These are phyloP conservation scores for Tylopilus subfusipes DNA, from an alignment of 768 basidiomycete genomes.

Conservation along the genomic window DNA sequence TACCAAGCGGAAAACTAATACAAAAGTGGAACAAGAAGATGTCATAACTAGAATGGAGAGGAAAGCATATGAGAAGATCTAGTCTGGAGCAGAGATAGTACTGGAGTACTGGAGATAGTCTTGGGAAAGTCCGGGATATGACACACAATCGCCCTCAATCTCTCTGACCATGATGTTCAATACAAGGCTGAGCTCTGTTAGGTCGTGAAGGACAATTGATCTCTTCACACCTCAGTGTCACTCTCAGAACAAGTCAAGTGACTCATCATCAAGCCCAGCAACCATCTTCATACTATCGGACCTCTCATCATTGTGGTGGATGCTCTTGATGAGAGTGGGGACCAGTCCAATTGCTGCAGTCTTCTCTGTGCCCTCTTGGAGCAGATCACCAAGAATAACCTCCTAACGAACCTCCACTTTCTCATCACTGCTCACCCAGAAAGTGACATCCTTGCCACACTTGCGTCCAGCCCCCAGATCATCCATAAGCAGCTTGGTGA, in stretches of 20 bases:
- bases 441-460: slow-evolving; percentile 14
- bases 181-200: slow-evolving; percentile 17
- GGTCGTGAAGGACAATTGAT: slow-evolving; percentile 17
- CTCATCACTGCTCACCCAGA: slow-evolving; percentile 28
- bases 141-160: slow-evolving; percentile 32
- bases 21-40: too few relatives aligned
- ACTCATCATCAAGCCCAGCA: slow-evolving; percentile 27
- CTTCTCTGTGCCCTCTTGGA: slow-evolving; percentile 21
- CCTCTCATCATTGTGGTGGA: slow-evolving; percentile 37
- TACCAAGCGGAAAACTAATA: too few relatives aligned
- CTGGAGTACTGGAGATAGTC: too few relatives aligned
- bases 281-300: slow-evolving; percentile 21
- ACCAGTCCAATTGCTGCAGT: slow-evolving; percentile 8
- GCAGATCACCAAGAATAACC: slow-evolving; percentile 4
- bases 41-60: too few relatives aligned
- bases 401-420: slow-evolving; percentile 24
- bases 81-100: too few relatives aligned
- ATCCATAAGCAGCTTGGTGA: slow-evolving; percentile 15
- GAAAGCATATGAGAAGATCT: too few relatives aligned
- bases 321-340: slow-evolving; percentile 29
- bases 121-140: too few relatives aligned
- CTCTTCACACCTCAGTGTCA: slow-evolving; percentile 18
- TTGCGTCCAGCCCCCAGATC: slow-evolving; percentile 2
- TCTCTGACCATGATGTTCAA: slow-evolving; percentile 31
- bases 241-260: slow-evolving; percentile 24